A percentile compares a stretch with the other conserved stretches of the same genome.
Evolutionary conservation across 768 basidiomycete species (phyloP).

Genomic region (Aureoboletus auriporus): DNA sequence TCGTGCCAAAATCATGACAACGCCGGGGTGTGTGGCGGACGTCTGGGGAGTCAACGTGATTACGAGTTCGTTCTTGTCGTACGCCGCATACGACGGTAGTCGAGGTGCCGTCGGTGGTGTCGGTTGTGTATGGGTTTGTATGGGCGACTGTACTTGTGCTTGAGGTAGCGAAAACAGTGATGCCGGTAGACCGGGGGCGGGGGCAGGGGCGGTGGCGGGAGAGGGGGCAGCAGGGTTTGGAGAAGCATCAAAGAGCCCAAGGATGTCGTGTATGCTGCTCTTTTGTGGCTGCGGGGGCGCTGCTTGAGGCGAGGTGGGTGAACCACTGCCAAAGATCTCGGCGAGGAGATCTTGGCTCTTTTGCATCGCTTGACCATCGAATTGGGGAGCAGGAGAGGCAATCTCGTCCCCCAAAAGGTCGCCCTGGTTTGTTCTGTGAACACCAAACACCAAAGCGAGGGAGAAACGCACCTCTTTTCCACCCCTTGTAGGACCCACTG

Average conservation of each 20-base stretch:
- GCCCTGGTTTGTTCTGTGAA: conserved; percentile 30
- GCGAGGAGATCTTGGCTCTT: conserved; percentile 85
- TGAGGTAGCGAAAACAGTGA: conserved; percentile 38
- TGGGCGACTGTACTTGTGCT: conserved; percentile 27
- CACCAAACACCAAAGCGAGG: not conserved
- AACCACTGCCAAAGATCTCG: conserved; percentile 78
- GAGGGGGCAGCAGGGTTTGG: conserved; percentile 30
- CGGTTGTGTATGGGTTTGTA: conserved; percentile 33
- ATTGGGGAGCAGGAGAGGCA: conserved; percentile 36
- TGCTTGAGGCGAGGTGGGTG: conserved; percentile 30
- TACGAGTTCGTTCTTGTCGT: conserved; percentile 87
- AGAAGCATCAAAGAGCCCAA: conserved; percentile 75
- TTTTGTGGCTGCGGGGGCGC: conserved; percentile 43
- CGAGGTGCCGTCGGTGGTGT: conserved; percentile 42
- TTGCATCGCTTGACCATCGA: conserved; percentile 44
- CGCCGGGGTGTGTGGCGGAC: conserved; percentile 73
- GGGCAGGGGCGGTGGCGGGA: conserved; percentile 10
- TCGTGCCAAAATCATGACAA: conserved; percentile 85
- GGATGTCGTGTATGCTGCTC: conserved; percentile 81
- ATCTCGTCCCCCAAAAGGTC: conserved; percentile 86
- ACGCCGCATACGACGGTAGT: conserved; percentile 76
- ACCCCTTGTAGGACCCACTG: conserved; percentile 85
- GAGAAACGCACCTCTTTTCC: conserved; percentile 58
- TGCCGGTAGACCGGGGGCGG: conserved; percentile 7
- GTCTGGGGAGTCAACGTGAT: conserved; percentile 89